Percentiles rank a stretch among this genome's conserved stretches.
Conservation (phyloP, 805 yeast genomes). For the Lipomyces orientalis region DNA sequence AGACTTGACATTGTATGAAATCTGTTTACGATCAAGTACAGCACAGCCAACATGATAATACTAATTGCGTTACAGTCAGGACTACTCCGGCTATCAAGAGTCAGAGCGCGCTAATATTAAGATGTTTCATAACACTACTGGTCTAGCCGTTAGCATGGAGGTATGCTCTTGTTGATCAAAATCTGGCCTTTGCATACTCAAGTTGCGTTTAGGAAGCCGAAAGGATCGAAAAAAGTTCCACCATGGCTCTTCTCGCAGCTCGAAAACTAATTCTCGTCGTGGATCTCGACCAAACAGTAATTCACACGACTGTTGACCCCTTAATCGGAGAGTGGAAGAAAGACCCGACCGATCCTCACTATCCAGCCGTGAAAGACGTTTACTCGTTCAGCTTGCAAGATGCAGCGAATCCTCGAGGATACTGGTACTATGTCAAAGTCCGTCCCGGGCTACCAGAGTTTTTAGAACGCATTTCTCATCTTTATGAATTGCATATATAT, state of each 20-base stretch:
- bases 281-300: constrained; percentile 95
- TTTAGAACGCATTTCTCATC: constrained; percentile 62
- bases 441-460: constrained; percentile 87
- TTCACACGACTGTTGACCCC: constrained; percentile 97
- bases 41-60: not conserved
- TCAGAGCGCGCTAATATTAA: constrained; percentile 80
- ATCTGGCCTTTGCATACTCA: not conserved
- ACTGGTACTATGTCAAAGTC: constrained; percentile 87
- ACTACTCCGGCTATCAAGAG: constrained; percentile 71
- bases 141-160: constrained; percentile 73
- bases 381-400: constrained; percentile 78
- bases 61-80: constrained; percentile 60
- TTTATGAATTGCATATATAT: constrained; percentile 90
- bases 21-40: not conserved
- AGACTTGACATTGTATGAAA: constrained; percentile 52
- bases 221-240: constrained; percentile 72
- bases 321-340: constrained; percentile 95
- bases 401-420: constrained; percentile 47
- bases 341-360: constrained; percentile 84
- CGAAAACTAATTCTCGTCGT: constrained; percentile 86
- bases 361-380: constrained; percentile 83
- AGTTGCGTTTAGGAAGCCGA: constrained; percentile 69
- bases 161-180: constrained; percentile 6
- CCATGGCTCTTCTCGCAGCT: constrained; percentile 63
- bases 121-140: constrained; percentile 88